These are phyloP conservation scores for Fraxinus platypoda DNA, from an alignment of 305 asterid genomes.

Conservation along the genomic window DNA sequence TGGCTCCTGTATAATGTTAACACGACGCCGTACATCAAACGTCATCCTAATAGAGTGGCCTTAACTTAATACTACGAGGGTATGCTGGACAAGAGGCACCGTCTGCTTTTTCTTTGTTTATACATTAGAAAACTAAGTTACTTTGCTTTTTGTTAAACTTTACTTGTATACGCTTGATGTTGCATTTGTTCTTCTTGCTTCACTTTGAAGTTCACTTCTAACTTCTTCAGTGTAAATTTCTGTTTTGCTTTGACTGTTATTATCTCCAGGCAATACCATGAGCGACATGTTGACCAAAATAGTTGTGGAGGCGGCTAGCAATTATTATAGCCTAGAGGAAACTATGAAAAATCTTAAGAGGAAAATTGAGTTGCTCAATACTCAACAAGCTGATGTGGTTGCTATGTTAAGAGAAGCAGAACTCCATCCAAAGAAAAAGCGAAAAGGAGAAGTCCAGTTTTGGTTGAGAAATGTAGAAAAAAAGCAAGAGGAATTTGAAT, in stretches of 20 bases:
- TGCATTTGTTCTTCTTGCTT: not conserved
- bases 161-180: not conserved
- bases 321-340: not conserved
- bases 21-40: not conserved
- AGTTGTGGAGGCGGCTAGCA: not conserved
- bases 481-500: not conserved
- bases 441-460: slow-evolving; percentile 6
- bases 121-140: not conserved
- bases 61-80: not conserved
- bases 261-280: not conserved
- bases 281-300: not conserved
- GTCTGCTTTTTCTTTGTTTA: not conserved
- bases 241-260: not conserved
- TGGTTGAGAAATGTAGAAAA: not conserved
- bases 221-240: not conserved
- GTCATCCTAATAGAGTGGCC: not conserved
- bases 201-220: not conserved
- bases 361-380: not conserved
- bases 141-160: not conserved
- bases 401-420: not conserved
- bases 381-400: not conserved
- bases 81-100: not conserved
- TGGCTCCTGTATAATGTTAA: not conserved
- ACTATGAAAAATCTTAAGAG: slow-evolving; percentile 1
- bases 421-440: not conserved